Evolutionary conservation across 2,329 filamentous ascomycete species (phyloP).

Genomic region (Amesomyces nigricolor): DNA sequence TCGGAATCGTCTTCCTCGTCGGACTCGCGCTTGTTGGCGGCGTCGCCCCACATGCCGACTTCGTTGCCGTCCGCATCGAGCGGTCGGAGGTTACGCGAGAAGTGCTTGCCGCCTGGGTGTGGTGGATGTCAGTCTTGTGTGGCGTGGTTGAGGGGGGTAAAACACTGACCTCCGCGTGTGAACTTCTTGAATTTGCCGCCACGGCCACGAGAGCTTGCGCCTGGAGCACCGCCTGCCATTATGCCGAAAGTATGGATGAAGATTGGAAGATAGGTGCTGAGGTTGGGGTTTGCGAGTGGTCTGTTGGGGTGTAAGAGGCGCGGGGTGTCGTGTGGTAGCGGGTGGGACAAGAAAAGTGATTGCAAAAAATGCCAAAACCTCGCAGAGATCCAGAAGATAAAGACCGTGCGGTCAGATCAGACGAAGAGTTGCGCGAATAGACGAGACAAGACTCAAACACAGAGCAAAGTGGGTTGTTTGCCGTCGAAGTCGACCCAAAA

Average conservation of each 20-base stretch:
- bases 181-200: conserved; percentile 94
- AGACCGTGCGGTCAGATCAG: not conserved
- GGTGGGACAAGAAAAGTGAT: not conserved
- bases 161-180: conserved; percentile 71
- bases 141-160: not conserved
- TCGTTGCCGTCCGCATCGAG: conserved; percentile 85
- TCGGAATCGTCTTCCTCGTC: conserved; percentile 41
- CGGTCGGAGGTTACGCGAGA: conserved; percentile 84
- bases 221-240: conserved; percentile 44
- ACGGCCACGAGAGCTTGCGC: conserved; percentile 62
- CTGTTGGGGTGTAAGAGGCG: not conserved
- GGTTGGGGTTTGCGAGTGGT: not conserved
- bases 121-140: conserved; percentile 7
- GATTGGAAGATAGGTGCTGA: not conserved
- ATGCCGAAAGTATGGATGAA: conserved; percentile 26
- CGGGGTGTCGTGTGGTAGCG: conserved; percentile 11
- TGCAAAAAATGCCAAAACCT: not conserved
- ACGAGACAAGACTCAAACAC: too few species aligned
- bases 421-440: too few species aligned
- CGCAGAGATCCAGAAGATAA: not conserved
- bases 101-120: conserved; percentile 78
- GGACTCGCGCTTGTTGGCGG: conserved; percentile 33
- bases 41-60: conserved; percentile 79
- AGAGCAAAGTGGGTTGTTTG: not conserved
- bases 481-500: too few species aligned